These are phyloP conservation scores for Taiozyma sp. DNA, from an alignment of 1,139 yeast species.

Conservation along the genomic window DNA sequence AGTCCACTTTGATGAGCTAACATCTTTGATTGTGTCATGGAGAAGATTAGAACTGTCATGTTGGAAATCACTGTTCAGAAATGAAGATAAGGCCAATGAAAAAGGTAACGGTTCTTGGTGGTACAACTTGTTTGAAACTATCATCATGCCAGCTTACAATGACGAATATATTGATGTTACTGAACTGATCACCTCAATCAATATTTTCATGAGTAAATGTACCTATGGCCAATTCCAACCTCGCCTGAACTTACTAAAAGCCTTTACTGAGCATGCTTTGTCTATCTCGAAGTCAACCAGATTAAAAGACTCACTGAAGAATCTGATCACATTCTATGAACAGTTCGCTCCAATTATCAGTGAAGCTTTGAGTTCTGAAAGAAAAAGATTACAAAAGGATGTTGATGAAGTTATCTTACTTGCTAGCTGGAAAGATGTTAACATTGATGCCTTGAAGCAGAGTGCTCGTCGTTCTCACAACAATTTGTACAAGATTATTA, in stretches of 20 bases:
- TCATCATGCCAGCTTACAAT: slow-evolving; percentile 43
- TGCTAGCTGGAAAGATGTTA: slow-evolving; percentile 97
- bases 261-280: slow-evolving; percentile 54
- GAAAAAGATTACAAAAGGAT: slow-evolving; percentile 64
- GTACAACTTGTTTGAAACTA: slow-evolving; percentile 81
- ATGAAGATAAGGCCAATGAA: slow-evolving; percentile 54
- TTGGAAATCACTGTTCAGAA: slow-evolving; percentile 72
- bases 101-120: slow-evolving; percentile 74
- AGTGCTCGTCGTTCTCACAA: slow-evolving; percentile 88
- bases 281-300: slow-evolving; percentile 19
- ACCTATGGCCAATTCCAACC: slow-evolving; percentile 65
- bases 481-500: slow-evolving; percentile 73
- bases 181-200: slow-evolving; percentile 62
- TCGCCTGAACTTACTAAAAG: slow-evolving; percentile 52
- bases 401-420: slow-evolving; percentile 77
- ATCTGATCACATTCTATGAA: slow-evolving; percentile 57
- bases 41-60: slow-evolving; percentile 79
- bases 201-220: slow-evolving; percentile 69
- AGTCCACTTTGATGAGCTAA: slow-evolving; percentile 48
- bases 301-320: slow-evolving; percentile 43
- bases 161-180: slow-evolving; percentile 26
- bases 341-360: slow-evolving; percentile 53
- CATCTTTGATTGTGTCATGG: slow-evolving; percentile 80
- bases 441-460: slow-evolving; percentile 87
- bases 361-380: slow-evolving; percentile 39